These are phyloP conservation scores for Sarocladium kiliense DNA, from an alignment of 2,329 filamentous ascomycete genomes.

Conservation along the genomic window DNA sequence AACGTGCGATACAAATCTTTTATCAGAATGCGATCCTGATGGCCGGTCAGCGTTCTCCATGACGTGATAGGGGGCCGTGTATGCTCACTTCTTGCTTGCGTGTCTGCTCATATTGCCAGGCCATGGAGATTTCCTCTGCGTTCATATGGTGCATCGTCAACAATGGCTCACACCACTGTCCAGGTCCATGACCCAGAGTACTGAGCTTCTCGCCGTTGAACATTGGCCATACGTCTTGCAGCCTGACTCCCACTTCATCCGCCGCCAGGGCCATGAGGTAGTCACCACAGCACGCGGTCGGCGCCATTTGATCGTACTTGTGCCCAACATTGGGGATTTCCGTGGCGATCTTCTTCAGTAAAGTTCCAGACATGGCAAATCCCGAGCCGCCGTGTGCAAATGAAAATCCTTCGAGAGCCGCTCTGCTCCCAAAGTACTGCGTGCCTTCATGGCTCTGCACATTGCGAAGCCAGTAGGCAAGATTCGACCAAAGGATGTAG, in stretches of 20 bases:
- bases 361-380: slow-evolving; percentile 48
- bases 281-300: slow-evolving; percentile 46
- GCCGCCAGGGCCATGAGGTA: slow-evolving; percentile 44
- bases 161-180: slow-evolving; percentile 53
- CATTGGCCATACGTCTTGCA: slow-evolving; percentile 31
- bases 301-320: slow-evolving; percentile 41
- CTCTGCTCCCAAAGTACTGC: slow-evolving; percentile 31
- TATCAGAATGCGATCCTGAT: slow-evolving; percentile 38
- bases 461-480: slow-evolving; percentile 43
- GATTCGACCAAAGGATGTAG: slow-evolving; percentile 50
- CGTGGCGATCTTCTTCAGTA: slow-evolving; percentile 43
- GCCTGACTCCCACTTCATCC: slow-evolving; percentile 33
- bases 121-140: slow-evolving; percentile 43
- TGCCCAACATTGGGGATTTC: slow-evolving; percentile 36
- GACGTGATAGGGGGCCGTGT: too few relatives aligned
- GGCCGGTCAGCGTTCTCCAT: slow-evolving; percentile 14
- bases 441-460: slow-evolving; percentile 28
- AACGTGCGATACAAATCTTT: slow-evolving; percentile 45
- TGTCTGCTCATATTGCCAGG: slow-evolving; percentile 50
- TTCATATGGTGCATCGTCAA: slow-evolving; percentile 53
- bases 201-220: slow-evolving; percentile 51
- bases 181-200: slow-evolving; percentile 41
- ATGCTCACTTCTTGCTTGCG: slow-evolving; percentile 35
- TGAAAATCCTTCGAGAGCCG: slow-evolving; percentile 36
- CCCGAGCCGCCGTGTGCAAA: slow-evolving; percentile 56